Conservation (phyloP, 2,329 filamentous ascomycete species). For the Xenosphaeropsis pyriputrescens region DNA sequence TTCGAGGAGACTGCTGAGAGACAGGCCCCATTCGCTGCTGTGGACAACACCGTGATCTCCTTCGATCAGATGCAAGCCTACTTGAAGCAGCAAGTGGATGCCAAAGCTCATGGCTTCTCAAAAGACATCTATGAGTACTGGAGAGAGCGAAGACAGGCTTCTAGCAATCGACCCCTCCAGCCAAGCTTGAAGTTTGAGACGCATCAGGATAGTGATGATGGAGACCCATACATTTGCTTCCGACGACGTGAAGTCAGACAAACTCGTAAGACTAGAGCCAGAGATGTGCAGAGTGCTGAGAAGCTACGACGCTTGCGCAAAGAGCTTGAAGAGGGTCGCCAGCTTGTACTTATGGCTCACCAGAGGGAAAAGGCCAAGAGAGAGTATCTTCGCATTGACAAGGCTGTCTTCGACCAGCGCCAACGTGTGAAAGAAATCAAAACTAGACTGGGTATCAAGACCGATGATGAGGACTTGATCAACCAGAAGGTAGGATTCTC, state of each 20-base stretch:
- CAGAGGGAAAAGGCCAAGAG: conserved; percentile 69
- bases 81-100: conserved; percentile 34
- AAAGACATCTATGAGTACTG: conserved; percentile 84
- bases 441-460: conserved; percentile 75
- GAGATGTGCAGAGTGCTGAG: conserved; percentile 87
- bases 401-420: conserved; percentile 70
- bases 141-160: conserved; percentile 54
- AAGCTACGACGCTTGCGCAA: conserved; percentile 84
- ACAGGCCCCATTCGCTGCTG: conserved; percentile 76
- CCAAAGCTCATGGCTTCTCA: conserved; percentile 38
- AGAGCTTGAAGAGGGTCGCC: conserved; percentile 79
- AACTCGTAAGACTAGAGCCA: conserved; percentile 83
- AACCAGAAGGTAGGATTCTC: conserved; percentile 62
- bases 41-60: conserved; percentile 74
- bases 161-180: conserved; percentile 59
- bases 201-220: conserved; percentile 85
- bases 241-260: conserved; percentile 85
- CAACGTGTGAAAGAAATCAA: conserved; percentile 77
- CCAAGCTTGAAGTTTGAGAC: conserved; percentile 84
- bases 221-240: conserved; percentile 97
- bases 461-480: conserved; percentile 85
- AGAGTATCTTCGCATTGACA: conserved; percentile 62
- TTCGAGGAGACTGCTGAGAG: conserved; percentile 78
- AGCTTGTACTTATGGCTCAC: conserved; percentile 63
- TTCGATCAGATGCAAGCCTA: conserved; percentile 64